A percentile compares a stretch with the other conserved stretches of the same genome.
These are phyloP conservation scores for Aspergillus pseudonomiae DNA, from an alignment of 2,329 filamentous ascomycete species.

Conservation along the genomic window DNA sequence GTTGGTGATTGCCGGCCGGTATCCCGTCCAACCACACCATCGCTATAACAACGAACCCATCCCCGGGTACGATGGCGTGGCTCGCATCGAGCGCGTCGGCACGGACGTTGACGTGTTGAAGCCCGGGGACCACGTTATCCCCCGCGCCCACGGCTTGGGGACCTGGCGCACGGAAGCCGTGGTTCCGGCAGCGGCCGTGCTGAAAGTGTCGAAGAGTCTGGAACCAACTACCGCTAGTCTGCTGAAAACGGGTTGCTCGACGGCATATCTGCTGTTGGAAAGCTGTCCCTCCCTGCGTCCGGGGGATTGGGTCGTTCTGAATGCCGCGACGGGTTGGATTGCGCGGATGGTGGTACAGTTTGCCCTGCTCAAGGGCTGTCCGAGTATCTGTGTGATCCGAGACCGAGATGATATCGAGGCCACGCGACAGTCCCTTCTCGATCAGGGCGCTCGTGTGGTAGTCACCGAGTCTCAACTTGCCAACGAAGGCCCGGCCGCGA, in stretches of 20 bases:
- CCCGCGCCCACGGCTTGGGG: constrained; percentile 1
- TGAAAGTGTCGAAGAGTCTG: constrained; percentile 2
- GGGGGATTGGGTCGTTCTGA: background rate
- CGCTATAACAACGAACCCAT: constrained; percentile 2
- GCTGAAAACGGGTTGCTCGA: constrained; percentile 5
- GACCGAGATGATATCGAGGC: constrained; percentile 4
- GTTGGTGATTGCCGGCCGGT: constrained; percentile 6
- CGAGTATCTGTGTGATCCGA: constrained; percentile 5
- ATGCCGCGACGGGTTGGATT: constrained; percentile 4
- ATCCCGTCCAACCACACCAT: constrained; percentile 5
- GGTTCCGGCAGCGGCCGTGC: background rate
- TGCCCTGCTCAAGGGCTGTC: background rate
- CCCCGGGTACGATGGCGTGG: constrained; percentile 1
- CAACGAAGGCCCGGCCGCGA: background rate
- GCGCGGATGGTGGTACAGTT: constrained; percentile 6
- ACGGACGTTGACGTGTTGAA: background rate
- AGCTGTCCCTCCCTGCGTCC: background rate
- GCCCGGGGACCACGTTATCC: constrained; percentile 5
- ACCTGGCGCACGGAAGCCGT: constrained; percentile 6
- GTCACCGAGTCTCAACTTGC: constrained; percentile 4
- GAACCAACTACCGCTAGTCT: constrained; percentile 1
- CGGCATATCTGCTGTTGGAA: constrained; percentile 4
- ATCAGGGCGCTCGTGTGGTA: background rate
- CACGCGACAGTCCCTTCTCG: background rate
- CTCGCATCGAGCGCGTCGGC: constrained; percentile 1